Evolutionary conservation across 768 basidiomycete genomes (phyloP).

Genomic region (Fistulinella prunicolor): DNA sequence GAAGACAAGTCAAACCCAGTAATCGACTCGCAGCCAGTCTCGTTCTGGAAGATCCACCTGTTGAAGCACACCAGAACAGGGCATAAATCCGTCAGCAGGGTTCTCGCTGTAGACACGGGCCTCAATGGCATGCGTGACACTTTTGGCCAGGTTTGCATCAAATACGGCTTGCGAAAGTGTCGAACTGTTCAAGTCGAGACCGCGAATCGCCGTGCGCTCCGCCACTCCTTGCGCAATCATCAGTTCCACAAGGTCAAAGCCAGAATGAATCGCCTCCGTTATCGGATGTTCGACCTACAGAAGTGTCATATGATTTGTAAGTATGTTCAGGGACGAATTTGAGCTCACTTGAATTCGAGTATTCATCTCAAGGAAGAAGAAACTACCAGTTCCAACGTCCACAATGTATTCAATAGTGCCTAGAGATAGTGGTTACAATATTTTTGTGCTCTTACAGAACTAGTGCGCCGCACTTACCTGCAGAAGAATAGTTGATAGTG

Average conservation of each 20-base stretch:
- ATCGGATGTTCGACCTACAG: slow-evolving; percentile 65
- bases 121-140: slow-evolving; percentile 46
- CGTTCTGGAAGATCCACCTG: slow-evolving; percentile 40
- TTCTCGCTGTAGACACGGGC: slow-evolving; percentile 63
- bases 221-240: slow-evolving; percentile 59
- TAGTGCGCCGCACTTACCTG: slow-evolving; percentile 35
- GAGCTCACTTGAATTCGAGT: slow-evolving; percentile 53
- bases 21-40: slow-evolving; percentile 60
- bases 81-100: slow-evolving; percentile 52
- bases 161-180: slow-evolving; percentile 41
- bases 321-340: neutral
- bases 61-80: slow-evolving; percentile 62
- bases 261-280: slow-evolving; percentile 53
- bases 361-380: slow-evolving; percentile 75
- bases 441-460: too few relatives aligned
- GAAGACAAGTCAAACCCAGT: slow-evolving; percentile 42
- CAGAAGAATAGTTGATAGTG: slow-evolving; percentile 54
- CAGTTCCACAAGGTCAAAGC: slow-evolving; percentile 59
- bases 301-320: neutral
- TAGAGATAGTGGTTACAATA: slow-evolving; percentile 9
- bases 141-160: slow-evolving; percentile 19
- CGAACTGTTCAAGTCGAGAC: slow-evolving; percentile 15
- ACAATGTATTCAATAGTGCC: slow-evolving; percentile 71
- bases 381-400: slow-evolving; percentile 47
- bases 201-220: slow-evolving; percentile 25